Evolutionary conservation across 116 monocot species (phyloP).

Genomic region (Posidonia oceanica): DNA sequence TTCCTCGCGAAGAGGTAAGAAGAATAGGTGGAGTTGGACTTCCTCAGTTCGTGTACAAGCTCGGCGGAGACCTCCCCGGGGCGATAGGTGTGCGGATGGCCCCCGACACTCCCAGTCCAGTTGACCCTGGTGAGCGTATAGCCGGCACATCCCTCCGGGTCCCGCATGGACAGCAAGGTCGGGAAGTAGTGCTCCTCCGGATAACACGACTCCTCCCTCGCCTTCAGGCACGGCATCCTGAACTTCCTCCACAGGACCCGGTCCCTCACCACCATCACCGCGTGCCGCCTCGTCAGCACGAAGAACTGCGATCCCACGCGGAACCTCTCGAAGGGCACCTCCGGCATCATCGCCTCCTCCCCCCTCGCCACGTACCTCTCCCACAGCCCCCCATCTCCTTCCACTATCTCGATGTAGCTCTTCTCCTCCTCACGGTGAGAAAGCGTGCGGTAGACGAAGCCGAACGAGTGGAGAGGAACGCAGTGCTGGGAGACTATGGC

Average conservation of each 20-base stretch:
- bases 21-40: slow-evolving; percentile 40
- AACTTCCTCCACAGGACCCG: slow-evolving; percentile 79
- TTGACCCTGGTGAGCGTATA: slow-evolving; percentile 82
- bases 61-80: slow-evolving; percentile 37
- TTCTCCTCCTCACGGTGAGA: neutral
- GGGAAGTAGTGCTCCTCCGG: slow-evolving; percentile 99
- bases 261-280: slow-evolving; percentile 72
- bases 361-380: slow-evolving; percentile 76
- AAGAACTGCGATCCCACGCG: slow-evolving; percentile 93
- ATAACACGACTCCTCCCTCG: slow-evolving; percentile 56
- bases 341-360: slow-evolving; percentile 72
- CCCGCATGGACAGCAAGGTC: slow-evolving; percentile 69
- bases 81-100: slow-evolving; percentile 66
- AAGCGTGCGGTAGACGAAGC: slow-evolving; percentile 40
- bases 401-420: slow-evolving; percentile 75
- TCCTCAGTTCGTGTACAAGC: slow-evolving; percentile 45
- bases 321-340: slow-evolving; percentile 67
- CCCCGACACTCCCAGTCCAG: slow-evolving; percentile 67
- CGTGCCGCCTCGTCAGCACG: slow-evolving; percentile 60
- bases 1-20: slow-evolving; percentile 79
- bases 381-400: slow-evolving; percentile 30
- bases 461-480: slow-evolving; percentile 82
- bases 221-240: slow-evolving; percentile 48
- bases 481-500: slow-evolving; percentile 82
- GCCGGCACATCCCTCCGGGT: slow-evolving; percentile 33